A percentile compares a stretch with the other conserved stretches of the same genome.
Evolutionary conservation across 2,329 filamentous ascomycete genomes (phyloP).

Genomic region (Arthroderma uncinatum): DNA sequence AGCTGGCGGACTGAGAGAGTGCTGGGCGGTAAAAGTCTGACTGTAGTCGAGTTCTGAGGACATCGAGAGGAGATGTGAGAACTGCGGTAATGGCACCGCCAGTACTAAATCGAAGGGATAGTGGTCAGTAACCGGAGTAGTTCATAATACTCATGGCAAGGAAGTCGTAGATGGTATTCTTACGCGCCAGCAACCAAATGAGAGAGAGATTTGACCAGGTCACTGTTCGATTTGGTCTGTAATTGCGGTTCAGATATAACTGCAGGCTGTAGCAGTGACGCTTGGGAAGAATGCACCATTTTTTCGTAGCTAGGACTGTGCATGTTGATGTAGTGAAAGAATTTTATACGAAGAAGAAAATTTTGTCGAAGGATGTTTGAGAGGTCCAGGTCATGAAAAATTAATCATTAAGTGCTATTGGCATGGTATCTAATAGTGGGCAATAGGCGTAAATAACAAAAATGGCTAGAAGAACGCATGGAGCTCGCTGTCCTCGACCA

Average conservation of each 20-base stretch:
- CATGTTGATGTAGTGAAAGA: background rate
- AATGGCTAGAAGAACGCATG: background rate
- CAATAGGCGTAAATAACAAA: background rate
- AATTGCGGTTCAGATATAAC: background rate
- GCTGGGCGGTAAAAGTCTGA: constrained; percentile 89
- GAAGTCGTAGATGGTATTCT: background rate
- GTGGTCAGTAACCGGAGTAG: background rate
- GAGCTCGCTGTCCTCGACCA: background rate
- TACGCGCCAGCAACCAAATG: constrained; percentile 7
- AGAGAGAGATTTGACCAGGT: background rate
- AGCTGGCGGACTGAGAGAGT: constrained; percentile 32
- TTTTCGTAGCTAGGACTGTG: background rate
- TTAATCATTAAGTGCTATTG: background rate
- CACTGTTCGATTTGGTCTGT: background rate
- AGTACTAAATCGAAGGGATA: background rate
- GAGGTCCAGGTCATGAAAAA: background rate
- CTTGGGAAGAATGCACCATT: background rate
- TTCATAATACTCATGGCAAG: background rate
- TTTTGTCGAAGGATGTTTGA: background rate
- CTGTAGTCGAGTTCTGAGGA: constrained; percentile 82
- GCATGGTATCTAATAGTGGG: background rate
- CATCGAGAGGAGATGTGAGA: constrained; percentile 83
- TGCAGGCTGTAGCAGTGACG: background rate
- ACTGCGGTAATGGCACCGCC: constrained; percentile 85
- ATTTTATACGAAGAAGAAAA: background rate